Evolutionary conservation across 768 basidiomycete genomes (phyloP).

Genomic region (Suillus luteus): DNA sequence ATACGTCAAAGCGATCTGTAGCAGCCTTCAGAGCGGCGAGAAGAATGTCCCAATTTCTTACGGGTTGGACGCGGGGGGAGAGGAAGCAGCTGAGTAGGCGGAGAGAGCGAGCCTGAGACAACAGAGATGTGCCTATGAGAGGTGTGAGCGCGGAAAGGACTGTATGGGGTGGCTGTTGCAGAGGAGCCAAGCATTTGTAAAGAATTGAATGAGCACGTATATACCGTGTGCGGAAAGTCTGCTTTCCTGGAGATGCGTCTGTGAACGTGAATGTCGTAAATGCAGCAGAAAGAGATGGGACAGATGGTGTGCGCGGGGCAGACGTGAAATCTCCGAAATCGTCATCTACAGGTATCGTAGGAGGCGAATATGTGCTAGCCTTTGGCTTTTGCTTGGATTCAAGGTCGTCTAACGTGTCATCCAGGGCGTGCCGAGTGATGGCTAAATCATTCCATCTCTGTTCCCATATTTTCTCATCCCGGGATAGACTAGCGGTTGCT

Average conservation of each 20-base stretch:
- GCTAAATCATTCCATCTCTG: slow-evolving; percentile 65
- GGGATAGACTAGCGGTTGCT: slow-evolving; percentile 59
- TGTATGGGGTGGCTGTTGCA: slow-evolving; percentile 65
- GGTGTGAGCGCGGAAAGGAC: slow-evolving; percentile 52
- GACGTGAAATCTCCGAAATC: slow-evolving; percentile 88
- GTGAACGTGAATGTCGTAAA: slow-evolving; percentile 20
- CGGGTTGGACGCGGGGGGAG: slow-evolving; percentile 67
- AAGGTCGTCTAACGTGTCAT: slow-evolving; percentile 56
- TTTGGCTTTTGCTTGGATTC: slow-evolving; percentile 42
- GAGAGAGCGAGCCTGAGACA: slow-evolving; percentile 66
- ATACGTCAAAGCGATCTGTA: slow-evolving; percentile 87
- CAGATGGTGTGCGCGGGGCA: slow-evolving; percentile 30
- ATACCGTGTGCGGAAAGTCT: slow-evolving; percentile 56
- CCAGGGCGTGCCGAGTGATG: slow-evolving; percentile 46
- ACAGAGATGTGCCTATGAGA: slow-evolving; percentile 35
- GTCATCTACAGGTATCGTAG: slow-evolving; percentile 56
- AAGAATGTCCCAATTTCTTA: slow-evolving; percentile 65
- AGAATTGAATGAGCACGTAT: slow-evolving; percentile 67
- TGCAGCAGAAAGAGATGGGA: slow-evolving; percentile 16
- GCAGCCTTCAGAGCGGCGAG: slow-evolving; percentile 69
- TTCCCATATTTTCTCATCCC: slow-evolving; percentile 83
- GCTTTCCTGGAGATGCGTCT: slow-evolving; percentile 24
- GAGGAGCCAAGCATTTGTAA: slow-evolving; percentile 55
- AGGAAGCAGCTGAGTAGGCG: slow-evolving; percentile 76
- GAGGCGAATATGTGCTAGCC: slow-evolving; percentile 48